A percentile compares a stretch with the other conserved stretches of the same genome.
These are phyloP conservation scores for Nymphaea thermarum DNA, from an alignment of 164 flowering plant species.

Conservation along the genomic window DNA sequence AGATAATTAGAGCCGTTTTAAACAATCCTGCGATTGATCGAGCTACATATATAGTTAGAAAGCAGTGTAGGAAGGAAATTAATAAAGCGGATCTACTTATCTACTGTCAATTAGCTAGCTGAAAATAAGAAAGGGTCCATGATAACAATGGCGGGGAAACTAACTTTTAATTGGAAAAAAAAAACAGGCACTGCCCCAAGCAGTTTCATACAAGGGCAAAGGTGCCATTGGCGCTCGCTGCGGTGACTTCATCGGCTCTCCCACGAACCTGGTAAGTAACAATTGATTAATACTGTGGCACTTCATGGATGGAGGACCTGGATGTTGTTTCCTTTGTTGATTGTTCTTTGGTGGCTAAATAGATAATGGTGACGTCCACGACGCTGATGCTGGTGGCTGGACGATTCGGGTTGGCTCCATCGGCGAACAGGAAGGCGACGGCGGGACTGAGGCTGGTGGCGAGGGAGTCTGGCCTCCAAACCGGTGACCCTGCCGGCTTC, in stretches of 20 bases:
- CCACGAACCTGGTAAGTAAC: conserved; percentile 64
- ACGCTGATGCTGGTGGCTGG: conserved; percentile 94
- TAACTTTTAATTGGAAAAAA: background rate
- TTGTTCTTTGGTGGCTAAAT: conserved; percentile 2
- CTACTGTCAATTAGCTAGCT: background rate
- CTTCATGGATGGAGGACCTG: background rate
- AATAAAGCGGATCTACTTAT: background rate
- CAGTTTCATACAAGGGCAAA: conserved; percentile 42
- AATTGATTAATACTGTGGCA: background rate
- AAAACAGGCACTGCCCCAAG: conserved; percentile 26
- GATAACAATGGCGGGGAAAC: background rate
- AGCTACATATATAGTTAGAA: no score
- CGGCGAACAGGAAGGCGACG: conserved; percentile 91
- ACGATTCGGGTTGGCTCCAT: conserved; percentile 87
- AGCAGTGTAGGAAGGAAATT: background rate
- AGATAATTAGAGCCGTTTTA: no score
- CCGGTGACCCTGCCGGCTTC: conserved; percentile 98
- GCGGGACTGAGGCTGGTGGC: conserved; percentile 81
- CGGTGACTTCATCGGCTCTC: conserved; percentile 62
- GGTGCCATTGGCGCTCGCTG: conserved; percentile 75
- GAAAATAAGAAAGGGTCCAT: background rate
- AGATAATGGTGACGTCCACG: conserved; percentile 85
- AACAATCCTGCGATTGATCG: no score
- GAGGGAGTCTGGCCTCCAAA: conserved; percentile 88
- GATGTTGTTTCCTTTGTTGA: background rate